Evolutionary conservation across 371 early-diverging fungal genomes (phyloP), one percentile per base, ranked within the genome.

Genomic region (Mucor irregularis): DNA sequence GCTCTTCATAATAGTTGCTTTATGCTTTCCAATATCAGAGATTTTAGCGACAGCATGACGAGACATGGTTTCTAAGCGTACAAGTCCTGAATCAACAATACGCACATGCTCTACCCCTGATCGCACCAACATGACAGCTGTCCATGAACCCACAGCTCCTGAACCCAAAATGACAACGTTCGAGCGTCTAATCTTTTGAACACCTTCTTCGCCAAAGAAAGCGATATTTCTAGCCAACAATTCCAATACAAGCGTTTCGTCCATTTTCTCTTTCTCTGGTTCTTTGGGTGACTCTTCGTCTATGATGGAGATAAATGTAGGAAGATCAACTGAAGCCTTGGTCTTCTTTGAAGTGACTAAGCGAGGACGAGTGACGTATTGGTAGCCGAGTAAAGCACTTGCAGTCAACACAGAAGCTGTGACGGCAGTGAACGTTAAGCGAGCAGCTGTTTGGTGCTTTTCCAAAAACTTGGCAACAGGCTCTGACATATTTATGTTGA

Each of bases 81-180:
- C 89, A 53, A 90, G 89, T 61, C 93, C 95, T 58, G 92, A 94
- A 62, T 97, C 98, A 34, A 97, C 89, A 33, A 97, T 61, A 8
- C 96, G 86, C 14, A 97, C 68, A 42, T 79, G 82, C 53, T 86
- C 86, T 1, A 96, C 90, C 19, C 98, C 98, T 1, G 94, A 88
- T 31, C 97, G 85, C 33, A 92, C 57, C 35, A 98, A 80, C 95
- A 96, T 93, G 42, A 91, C 74, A 0, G 96, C 93, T 3, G 93
- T 87, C 87, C 92, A 91, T 2, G 91, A 90, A n/a, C 92, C 98
- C 5, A 98, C 94, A 6, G 96, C 97, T n/a, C 98, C 98, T 4
- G 90, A 85, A 14, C 98, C 98, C 4, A 98, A 94, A 9, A 98
- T 89, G 40, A 98, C 74, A 2, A 98, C 94, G 65, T 87, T 89